phyloP scores from a whole-genome alignment of 148 eudicot genomes.

The Cornus suecica region DNA sequence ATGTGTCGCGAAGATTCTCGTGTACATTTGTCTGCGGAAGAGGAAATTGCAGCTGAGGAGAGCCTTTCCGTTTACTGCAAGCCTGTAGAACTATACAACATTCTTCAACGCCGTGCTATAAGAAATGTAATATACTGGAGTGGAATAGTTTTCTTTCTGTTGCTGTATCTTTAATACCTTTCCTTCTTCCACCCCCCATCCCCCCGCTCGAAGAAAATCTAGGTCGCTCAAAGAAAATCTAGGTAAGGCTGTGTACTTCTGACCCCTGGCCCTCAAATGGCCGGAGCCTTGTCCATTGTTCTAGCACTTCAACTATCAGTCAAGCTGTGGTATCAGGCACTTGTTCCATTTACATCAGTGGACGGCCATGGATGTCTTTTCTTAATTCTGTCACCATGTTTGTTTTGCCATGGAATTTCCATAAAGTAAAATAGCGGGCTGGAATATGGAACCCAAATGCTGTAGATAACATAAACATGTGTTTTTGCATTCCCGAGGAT shows the following conservation, averaged over 20 bases:
- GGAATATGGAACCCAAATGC: not conserved
- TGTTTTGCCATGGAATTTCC: not conserved
- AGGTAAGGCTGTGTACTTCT: no score
- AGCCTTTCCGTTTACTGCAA: conserved; percentile 84
- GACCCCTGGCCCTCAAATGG: no score
- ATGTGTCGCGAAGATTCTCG: conserved; percentile 75
- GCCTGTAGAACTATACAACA: conserved; percentile 95
- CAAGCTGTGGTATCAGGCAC: not conserved
- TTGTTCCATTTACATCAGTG: not conserved
- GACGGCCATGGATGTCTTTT: conserved; percentile 3
- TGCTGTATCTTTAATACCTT: no score
- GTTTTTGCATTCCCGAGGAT: conserved; percentile 4
- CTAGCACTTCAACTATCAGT: no score
- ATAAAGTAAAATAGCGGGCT: not conserved
- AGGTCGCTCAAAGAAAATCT: no score
- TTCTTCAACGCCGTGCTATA: conserved; percentile 79
- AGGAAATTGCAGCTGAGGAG: conserved; percentile 74
- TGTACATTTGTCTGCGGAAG: conserved; percentile 72
- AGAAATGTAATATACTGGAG: conserved; percentile 47
- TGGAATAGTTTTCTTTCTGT: not conserved
- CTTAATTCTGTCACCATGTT: not conserved
- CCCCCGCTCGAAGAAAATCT: no score
- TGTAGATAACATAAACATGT: not conserved
- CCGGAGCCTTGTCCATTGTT: no score
- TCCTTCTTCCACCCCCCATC: no score